These are phyloP conservation scores for Quercus berberidifolia DNA, from an alignment of 306 rosid genomes.

Conservation along the genomic window DNA sequence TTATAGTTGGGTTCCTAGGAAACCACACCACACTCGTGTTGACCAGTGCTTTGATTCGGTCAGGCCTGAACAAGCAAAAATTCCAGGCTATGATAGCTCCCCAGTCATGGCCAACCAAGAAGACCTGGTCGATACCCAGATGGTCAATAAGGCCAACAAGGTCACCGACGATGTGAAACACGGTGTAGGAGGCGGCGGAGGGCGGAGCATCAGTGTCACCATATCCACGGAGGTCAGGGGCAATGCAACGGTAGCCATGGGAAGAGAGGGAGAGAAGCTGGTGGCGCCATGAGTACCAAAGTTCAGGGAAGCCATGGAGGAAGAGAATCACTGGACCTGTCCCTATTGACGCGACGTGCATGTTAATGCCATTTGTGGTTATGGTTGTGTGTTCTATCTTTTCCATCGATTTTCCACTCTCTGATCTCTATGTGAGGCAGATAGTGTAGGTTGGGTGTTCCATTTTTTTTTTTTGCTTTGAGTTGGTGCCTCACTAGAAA, in stretches of 20 bases:
- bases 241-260: constrained; percentile 62
- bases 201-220: constrained; percentile 74
- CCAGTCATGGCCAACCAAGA: constrained; percentile 66
- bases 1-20: constrained; percentile 32
- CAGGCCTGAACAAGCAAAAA: constrained; percentile 46
- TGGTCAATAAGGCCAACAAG: constrained; percentile 58
- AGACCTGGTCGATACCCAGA: constrained; percentile 37
- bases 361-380: constrained; percentile 49
- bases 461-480: too few species aligned
- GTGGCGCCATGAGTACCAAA: constrained; percentile 73
- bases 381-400: constrained; percentile 49
- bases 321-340: constrained; percentile 59
- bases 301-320: constrained; percentile 70
- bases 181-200: constrained; percentile 44
- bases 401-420: constrained; percentile 30
- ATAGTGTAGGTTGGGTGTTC: too few species aligned
- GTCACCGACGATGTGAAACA: constrained; percentile 55
- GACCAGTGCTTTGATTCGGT: constrained; percentile 56
- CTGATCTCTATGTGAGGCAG: too few species aligned
- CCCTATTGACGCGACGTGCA: constrained; percentile 67
- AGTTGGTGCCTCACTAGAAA: too few species aligned
- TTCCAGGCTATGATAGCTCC: constrained; percentile 59
- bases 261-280: constrained; percentile 65
- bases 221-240: constrained; percentile 73
- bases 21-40: constrained; percentile 52